Base-by-base conservation (phyloP, 1,284 basidiomycete genomes). In the Somion occarium region DNA sequence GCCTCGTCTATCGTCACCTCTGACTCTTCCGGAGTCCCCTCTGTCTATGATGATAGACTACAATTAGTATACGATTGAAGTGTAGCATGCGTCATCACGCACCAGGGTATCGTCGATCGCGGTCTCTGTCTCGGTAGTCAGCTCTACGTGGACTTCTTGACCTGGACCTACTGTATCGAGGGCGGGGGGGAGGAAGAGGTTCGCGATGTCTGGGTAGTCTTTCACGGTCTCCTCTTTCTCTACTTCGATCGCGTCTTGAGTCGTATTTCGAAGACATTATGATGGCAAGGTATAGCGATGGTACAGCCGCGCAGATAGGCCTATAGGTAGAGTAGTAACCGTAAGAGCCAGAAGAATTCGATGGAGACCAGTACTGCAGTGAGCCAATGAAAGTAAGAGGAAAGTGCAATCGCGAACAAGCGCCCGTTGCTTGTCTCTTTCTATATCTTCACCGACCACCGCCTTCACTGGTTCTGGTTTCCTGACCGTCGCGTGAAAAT, bases 201-300 rank as follows among this genome's bases (percentile, higher is more conserved):
- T 57, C 52, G 38, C 59, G 58, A 52, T 59, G 57, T 42, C 53
- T 80, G 53, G 77, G 73, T 56, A 87, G 86, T 75, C 84, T 79
- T 61, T 82, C 85, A 57, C 84, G 69, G 57, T 87, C 85, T 47
- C 74, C 80, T 53, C 77, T 73, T 57, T 88, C 85, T 78, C 82
- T 78, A 61, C 83, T 85, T 56, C 83, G 70, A 58, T 88, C 86
- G 53, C 82, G 69, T 60, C 79, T 73, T 61, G 77, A 65, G 59
- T 85, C 82, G 52, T 70, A 61, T 52, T 75, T 73, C 22, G 75
- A 74, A 55, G 79, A 78, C 76, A 79, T n/a, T 80, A 34, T 41
- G 30, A 7, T 34, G n/a, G n/a, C n/a, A n/a, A n/a, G n/a, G n/a
- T n/a, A n/a, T n/a, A n/a, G n/a, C n/a, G n/a, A n/a, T n/a, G n/a